phyloP scores from a whole-genome alignment of 306 rosid genomes.

The Astragalus glycyphyllos region DNA sequence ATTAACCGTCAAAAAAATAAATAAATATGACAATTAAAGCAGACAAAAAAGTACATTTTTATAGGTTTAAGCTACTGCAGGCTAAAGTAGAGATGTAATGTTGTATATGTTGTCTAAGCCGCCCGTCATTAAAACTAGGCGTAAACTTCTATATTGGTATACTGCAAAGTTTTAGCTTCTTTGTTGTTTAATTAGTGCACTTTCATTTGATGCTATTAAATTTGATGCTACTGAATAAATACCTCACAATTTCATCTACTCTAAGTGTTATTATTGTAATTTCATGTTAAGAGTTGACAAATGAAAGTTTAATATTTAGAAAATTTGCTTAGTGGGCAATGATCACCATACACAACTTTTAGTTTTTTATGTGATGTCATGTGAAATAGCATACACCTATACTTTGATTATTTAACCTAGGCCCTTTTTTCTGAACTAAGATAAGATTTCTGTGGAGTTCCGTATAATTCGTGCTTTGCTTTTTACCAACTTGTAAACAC shows the following conservation, averaged over 20 bases:
- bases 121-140: not conserved
- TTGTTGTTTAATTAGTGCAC: conserved; percentile 7
- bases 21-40: not conserved
- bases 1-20: no score
- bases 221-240: not conserved
- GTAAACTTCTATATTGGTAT: conserved; percentile 2
- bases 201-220: not conserved
- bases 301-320: not conserved
- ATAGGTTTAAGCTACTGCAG: not conserved
- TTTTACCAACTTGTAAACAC: not conserved
- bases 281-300: conserved; percentile 1
- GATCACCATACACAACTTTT: not conserved
- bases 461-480: not conserved
- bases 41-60: not conserved
- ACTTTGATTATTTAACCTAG: conserved; percentile 10
- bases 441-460: not conserved
- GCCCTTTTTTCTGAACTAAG: not conserved
- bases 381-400: not conserved
- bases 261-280: not conserved
- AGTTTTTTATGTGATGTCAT: not conserved
- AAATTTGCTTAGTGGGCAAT: conserved; percentile 15
- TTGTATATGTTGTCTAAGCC: conserved; percentile 17
- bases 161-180: conserved; percentile 3
- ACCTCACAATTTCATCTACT: no score
- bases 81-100: not conserved